Conservation (phyloP, 176 grass and related monocot genomes). For the barley (Hordeum vulgare) region MorexV3_pseudomolecules_assembly NC_058521.1:591581588-591582087, state of each 20-base stretch:
- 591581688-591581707: background rate
- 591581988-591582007: background rate
- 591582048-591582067: background rate
- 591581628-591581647: conserved; percentile 1
- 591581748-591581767: background rate
- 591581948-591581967: background rate
- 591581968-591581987: background rate
- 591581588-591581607: background rate
- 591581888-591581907: background rate
- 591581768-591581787: background rate
- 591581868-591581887: background rate
- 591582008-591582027: background rate
- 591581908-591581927: background rate
- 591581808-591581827: background rate
- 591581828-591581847: background rate
- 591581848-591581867: background rate
- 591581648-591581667: background rate
- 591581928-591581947: background rate
- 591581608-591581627: background rate
- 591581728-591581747: background rate
- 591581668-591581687: background rate
- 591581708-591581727: background rate
- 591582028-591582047: background rate
- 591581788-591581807: background rate
- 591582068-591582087: background rate